Evolutionary conservation across 176 grass and related monocot genomes (phyloP), one percentile per base, ranked within the genome.

Genomic region (Lolium rigidum): DNA sequence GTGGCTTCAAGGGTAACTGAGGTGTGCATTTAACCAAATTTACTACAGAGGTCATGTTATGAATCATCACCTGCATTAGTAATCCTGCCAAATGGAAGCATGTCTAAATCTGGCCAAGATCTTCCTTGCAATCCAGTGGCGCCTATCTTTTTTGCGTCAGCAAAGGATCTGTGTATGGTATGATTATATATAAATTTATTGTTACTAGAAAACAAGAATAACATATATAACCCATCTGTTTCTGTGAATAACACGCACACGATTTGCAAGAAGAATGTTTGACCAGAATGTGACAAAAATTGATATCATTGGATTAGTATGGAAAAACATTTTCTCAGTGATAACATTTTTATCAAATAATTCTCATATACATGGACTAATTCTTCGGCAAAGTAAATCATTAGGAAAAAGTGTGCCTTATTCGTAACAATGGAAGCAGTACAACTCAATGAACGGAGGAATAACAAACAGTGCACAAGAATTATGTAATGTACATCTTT

Each of bases 91-190:
- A 98, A 90, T 39, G 95, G 95, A 56, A 98, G 91, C 95, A 98
- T 98, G 81, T 95, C 95, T 58, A 98, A 92, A 70, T 98, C 93
- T 47, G 95, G 95, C 93, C 95, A 98, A 56, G 95, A 95, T 66
- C 87, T 93, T 85, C 95, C 93, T 63, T 31, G 88, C 49, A 93
- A 87, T 37, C 93, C 93, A 14, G 51, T 68, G 75, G 93, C 81
- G 50, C 95, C 95, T 46, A 94, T 93, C 83, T 90, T 93, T 48
- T 92, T 92, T 2, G 76, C 83, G 85, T 86, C 74, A 71, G 93
- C 87, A 60, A 98, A 94, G 26, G 94, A 89, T 76, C 93, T 98
- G 68, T 47, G 16, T 47, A 85, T 39, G 66, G 78, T 74, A 79
- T 78, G 74, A 47, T 65, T 72, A 63, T 5, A 83, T 21, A 26